These are phyloP conservation scores for Geum urbanum DNA, from an alignment of 306 rosid genomes.

Conservation along the genomic window DNA sequence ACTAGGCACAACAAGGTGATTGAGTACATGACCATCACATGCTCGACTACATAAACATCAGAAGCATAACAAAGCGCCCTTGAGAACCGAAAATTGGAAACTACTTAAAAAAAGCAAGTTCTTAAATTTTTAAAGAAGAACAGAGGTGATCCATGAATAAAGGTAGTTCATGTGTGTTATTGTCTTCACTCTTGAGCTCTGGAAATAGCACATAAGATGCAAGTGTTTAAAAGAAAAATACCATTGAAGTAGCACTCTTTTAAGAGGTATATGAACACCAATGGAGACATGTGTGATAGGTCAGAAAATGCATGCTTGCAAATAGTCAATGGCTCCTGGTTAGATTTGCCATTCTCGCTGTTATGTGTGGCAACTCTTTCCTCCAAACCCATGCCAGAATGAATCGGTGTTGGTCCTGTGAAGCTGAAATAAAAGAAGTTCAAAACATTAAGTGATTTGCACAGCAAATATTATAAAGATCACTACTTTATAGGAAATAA, in stretches of 20 bases:
- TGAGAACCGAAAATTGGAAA: not conserved
- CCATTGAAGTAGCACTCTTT: conserved; percentile 76
- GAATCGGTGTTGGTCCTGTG: conserved; percentile 14
- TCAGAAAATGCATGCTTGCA: conserved; percentile 66
- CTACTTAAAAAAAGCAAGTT: conserved; percentile 9
- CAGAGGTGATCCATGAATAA: not conserved
- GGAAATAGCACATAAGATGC: conserved; percentile 11
- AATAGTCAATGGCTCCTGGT: conserved; percentile 32
- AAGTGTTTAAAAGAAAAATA: conserved; percentile 13
- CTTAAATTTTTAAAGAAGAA: not conserved
- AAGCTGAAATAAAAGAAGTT: conserved; percentile 16
- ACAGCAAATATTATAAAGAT: not conserved
- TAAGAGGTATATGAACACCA: conserved; percentile 71
- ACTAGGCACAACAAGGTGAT: not conserved
- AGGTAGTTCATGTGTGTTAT: not conserved
- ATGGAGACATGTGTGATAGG: conserved; percentile 60
- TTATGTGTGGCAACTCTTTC: conserved; percentile 31
- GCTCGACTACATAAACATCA: not conserved
- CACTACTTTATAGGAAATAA: not conserved
- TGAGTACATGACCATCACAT: not conserved
- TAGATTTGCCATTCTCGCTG: conserved; percentile 27
- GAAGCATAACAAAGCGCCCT: not conserved
- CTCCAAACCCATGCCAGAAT: conserved; percentile 53
- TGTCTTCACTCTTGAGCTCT: not conserved
- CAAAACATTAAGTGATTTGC: not conserved